phyloP scores from a whole-genome alignment of 2,329 filamentous ascomycete species.

The Grosmannia clavigera region DNA sequence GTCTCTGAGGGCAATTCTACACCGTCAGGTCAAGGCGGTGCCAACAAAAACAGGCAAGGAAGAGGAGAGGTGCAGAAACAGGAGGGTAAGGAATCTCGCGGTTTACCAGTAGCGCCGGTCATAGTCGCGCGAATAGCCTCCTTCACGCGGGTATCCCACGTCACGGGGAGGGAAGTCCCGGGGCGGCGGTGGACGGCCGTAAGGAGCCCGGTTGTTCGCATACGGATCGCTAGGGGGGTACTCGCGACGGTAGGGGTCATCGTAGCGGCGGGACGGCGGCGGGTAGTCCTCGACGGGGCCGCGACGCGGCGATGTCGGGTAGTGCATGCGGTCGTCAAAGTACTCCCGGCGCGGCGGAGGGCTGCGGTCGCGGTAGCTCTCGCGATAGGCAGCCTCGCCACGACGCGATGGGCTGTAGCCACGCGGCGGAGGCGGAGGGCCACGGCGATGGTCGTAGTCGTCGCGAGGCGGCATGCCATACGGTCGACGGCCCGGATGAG shows the following conservation, averaged over 20 bases:
- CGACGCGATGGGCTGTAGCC: constrained; percentile 71
- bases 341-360: constrained; percentile 60
- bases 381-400: constrained; percentile 29
- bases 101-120: constrained; percentile 34
- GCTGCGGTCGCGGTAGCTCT: constrained; percentile 80
- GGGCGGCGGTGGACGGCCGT: constrained; percentile 40
- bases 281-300: constrained; percentile 65
- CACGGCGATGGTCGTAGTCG: constrained; percentile 76
- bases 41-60: not conserved
- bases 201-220: constrained; percentile 40
- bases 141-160: constrained; percentile 17
- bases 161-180: constrained; percentile 13
- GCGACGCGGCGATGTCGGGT: constrained; percentile 68
- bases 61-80: constrained; percentile 42
- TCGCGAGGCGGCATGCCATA: constrained; percentile 52
- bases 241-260: constrained; percentile 65
- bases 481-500: constrained; percentile 46
- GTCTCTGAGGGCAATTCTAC: not conserved
- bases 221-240: constrained; percentile 53
- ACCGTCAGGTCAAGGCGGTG: not conserved
- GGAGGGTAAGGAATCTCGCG: constrained; percentile 36
- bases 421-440: constrained; percentile 44
- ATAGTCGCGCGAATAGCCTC: constrained; percentile 26
- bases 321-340: constrained; percentile 71
- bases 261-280: constrained; percentile 55